phyloP scores from a whole-genome alignment of 371 early-diverging fungal genomes.

The Circinella umbellata region DNA sequence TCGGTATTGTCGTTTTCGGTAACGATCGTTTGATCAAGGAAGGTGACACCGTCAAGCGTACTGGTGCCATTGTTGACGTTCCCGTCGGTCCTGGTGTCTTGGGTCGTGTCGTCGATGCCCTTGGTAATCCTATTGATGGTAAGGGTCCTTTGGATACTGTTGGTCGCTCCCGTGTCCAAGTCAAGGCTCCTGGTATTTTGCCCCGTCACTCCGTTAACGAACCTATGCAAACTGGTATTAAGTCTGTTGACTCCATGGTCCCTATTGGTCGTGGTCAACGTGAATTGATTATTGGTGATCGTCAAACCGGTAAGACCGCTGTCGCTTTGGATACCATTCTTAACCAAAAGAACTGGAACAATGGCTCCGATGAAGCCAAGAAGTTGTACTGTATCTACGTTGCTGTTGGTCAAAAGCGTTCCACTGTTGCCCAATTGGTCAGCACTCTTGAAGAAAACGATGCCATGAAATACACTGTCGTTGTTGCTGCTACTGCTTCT shows the following conservation, averaged over 20 bases:
- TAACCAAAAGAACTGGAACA: slow-evolving; percentile 96
- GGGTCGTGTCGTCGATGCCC: slow-evolving; percentile 95
- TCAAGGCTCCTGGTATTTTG: slow-evolving; percentile 97
- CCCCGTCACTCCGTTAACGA: slow-evolving; percentile 96
- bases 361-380: slow-evolving; percentile 57
- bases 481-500: slow-evolving; percentile 96
- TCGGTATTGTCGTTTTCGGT: slow-evolving; percentile 98
- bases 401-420: slow-evolving; percentile 96
- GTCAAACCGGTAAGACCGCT: slow-evolving; percentile 97
- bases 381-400: slow-evolving; percentile 95
- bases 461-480: slow-evolving; percentile 84
- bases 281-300: slow-evolving; percentile 98
- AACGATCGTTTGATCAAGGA: slow-evolving; percentile 91
- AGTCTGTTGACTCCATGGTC: slow-evolving; percentile 98
- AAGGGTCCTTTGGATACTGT: slow-evolving; percentile 89
- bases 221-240: slow-evolving; percentile 98
- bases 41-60: slow-evolving; percentile 93
- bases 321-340: slow-evolving; percentile 95
- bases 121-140: slow-evolving; percentile 97
- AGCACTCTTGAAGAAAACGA: slow-evolving; percentile 91
- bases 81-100: slow-evolving; percentile 90
- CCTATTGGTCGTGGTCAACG: slow-evolving; percentile 98
- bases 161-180: slow-evolving; percentile 86
- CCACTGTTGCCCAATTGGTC: slow-evolving; percentile 96
- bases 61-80: slow-evolving; percentile 95